Base-by-base conservation (phyloP, 2,329 filamentous ascomycete genomes). In the Neopestalotiopsis sp. region DNA sequence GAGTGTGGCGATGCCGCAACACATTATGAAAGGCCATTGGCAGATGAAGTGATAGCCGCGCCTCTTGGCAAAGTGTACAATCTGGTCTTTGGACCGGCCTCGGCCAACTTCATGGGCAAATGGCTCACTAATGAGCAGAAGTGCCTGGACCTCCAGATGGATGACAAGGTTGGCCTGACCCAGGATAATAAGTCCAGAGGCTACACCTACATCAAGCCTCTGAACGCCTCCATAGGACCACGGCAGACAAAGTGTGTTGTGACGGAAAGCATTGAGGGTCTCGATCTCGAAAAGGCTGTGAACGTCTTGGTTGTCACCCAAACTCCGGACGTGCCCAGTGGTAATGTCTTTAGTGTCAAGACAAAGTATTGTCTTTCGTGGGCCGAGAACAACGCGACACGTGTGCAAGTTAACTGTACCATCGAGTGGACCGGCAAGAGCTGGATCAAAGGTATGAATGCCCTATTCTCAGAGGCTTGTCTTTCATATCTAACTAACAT, bases 391-490 rank as follows among this genome's bases (percentile, higher is more conserved):
- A 97, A 97, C 76, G 85, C 90, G 53, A 99, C 97, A 1, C 89
- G 94, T 34, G 83, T 99, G 38, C 90, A 96, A 71, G 92, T 95
- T 82, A 98, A 92, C 73, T 98, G 94, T 79, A 92, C 90, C 2
- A 93, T 98, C 58, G 97, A 99, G 77, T 99, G 97, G 97, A 91
- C 92, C 3, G 95, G 95, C 74, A 99, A 98, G 86, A 98, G 95
- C 83, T 99, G 96, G 96, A 84, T 99, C 61, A 98, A 96, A 84
- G 94, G 95, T 97, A 84, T 78, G 85, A 77, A 5, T n/a, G 40
- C 12, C 70, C 5, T 9, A 5, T 14, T 45, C 17, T 20, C 30
- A 6, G 17, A 20, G 45, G 2, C 6, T 6, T 17, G n/a, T n/a
- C 9, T 7, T 34, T 59, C 14, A 7, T 17, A 14, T 6, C 38